Evolutionary conservation across 2,329 filamentous ascomycete species (phyloP), one percentile per base, ranked within the genome.

Genomic region (Venturia carpophila): DNA sequence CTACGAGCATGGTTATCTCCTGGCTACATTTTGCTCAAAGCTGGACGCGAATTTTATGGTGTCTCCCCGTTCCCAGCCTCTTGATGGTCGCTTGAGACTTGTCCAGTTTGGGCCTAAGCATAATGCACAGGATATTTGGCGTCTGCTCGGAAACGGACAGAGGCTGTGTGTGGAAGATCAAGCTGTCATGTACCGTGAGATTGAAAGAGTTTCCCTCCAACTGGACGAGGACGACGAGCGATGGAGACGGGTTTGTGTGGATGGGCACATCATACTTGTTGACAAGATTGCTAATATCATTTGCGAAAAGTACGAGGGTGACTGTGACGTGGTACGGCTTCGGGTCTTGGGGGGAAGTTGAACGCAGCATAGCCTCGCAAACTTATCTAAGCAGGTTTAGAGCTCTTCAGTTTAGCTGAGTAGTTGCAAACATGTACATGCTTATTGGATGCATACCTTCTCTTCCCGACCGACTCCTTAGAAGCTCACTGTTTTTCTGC

Each of bases 181-280:
- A 21, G 70, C 73, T 19, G 87, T 97, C 0, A 81, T 81, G 0
- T 97, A 97, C 73, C 84, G 89, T 21, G 82, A 84, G 64, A 81
- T 94, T 7, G 83, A 88, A 1, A 83, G 83, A 63, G 69, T 96
- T 21, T 80, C 77, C 66, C 86, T 91, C 43, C 68, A 78, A 1
- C 71, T 70, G 0, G 58, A 64, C 9, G 90, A 94, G 71, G 79
- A 83, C 19, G 85, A 91, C n/a, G 79, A 79, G 0, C 79, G 86
- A 63, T 97, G 92, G 92, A 82, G 93, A 67, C 85, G 92, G 71
- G 83, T 96, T 17, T 97, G 93, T 73, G 81, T 97, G n/a, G 93
- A 97, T 75, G 93, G 93, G 3, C 91, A 88, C 64, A 95, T 96
- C 70, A 84, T 97, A 3, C 82, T 84, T 66, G 78, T 96, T 0